These are phyloP conservation scores for Aspergillus ostianus DNA, from an alignment of 495 filamentous ascomycete genomes.

Conservation along the genomic window DNA sequence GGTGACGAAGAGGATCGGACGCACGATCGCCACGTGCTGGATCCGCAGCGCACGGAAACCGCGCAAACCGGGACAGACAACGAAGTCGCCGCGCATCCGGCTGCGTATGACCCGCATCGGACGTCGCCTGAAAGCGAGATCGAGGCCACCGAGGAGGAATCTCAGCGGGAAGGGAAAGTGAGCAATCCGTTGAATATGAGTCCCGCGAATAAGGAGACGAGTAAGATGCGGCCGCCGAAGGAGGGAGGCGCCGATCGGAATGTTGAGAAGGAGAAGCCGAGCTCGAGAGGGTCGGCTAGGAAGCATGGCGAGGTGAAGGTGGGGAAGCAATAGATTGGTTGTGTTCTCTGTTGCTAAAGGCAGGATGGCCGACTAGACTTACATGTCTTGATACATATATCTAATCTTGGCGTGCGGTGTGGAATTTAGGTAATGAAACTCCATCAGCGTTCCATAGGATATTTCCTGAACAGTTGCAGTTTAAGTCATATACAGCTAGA, in stretches of 20 bases:
- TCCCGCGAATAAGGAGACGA: slow-evolving; percentile 60
- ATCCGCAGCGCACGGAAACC: slow-evolving; percentile 55
- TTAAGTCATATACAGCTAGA: background rate
- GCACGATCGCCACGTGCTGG: slow-evolving; percentile 54
- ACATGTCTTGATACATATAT: background rate
- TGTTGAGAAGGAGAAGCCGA: slow-evolving; percentile 38
- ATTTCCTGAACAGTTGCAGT: background rate
- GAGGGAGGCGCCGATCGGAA: slow-evolving; percentile 51
- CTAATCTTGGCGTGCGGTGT: background rate
- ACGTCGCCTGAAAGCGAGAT: slow-evolving; percentile 58
- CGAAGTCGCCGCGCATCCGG: slow-evolving; percentile 44
- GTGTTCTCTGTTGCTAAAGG: background rate
- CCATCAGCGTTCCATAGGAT: no score
- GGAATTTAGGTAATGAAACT: background rate
- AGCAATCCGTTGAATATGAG: slow-evolving; percentile 57
- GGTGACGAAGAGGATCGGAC: slow-evolving; percentile 32
- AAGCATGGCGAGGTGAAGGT: slow-evolving; percentile 40
- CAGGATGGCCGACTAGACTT: background rate
- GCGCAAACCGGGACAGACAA: slow-evolving; percentile 58
- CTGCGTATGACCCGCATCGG: slow-evolving; percentile 59
- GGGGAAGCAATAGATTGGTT: slow-evolving; percentile 3
- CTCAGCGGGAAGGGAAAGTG: slow-evolving; percentile 22
- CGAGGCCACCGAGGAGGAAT: slow-evolving; percentile 37
- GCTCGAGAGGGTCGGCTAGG: slow-evolving; percentile 44
- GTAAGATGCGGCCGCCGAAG: slow-evolving; percentile 38